phyloP scores from a whole-genome alignment of 2,329 filamentous ascomycete species.

The Epichloe sp. region DNA sequence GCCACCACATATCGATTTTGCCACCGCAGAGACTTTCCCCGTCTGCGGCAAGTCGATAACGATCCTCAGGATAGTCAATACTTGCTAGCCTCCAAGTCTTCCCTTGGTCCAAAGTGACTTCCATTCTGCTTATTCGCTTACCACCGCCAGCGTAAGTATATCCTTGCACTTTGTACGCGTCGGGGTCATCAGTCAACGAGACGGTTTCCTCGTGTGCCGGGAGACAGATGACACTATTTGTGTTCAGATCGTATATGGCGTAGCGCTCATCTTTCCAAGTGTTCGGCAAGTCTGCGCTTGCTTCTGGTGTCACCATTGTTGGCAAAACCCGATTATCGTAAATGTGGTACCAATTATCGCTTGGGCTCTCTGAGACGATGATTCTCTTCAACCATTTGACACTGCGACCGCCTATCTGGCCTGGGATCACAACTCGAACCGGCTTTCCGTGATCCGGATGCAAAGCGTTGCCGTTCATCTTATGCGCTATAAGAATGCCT shows the following conservation, averaged over 20 bases:
- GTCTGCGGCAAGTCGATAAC: constrained; percentile 52
- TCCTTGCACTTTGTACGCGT: constrained; percentile 55
- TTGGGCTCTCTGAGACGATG: constrained; percentile 63
- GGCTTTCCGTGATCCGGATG: constrained; percentile 79
- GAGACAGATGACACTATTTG: constrained; percentile 70
- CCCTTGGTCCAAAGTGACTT: constrained; percentile 73
- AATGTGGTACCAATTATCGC: constrained; percentile 91
- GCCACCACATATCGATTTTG: constrained; percentile 65
- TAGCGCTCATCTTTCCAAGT: constrained; percentile 86
- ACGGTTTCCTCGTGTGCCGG: constrained; percentile 67
- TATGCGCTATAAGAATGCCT: constrained; percentile 77
- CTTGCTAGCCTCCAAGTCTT: constrained; percentile 66
- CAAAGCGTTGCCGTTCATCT: constrained; percentile 77
- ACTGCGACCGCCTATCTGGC: constrained; percentile 82
- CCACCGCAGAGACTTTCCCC: constrained; percentile 60
- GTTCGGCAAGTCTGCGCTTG: constrained; percentile 56
- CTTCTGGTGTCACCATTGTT: constrained; percentile 73
- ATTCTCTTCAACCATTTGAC: constrained; percentile 87
- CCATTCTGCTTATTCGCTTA: constrained; percentile 67
- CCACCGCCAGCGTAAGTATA: constrained; percentile 87
- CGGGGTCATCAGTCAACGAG: constrained; percentile 29
- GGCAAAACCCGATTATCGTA: constrained; percentile 86
- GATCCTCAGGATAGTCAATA: constrained; percentile 74
- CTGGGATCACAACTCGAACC: constrained; percentile 69
- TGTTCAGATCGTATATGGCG: constrained; percentile 83